These are phyloP conservation scores for Termitomyces sp. DNA, from an alignment of 768 basidiomycete genomes.

Conservation along the genomic window DNA sequence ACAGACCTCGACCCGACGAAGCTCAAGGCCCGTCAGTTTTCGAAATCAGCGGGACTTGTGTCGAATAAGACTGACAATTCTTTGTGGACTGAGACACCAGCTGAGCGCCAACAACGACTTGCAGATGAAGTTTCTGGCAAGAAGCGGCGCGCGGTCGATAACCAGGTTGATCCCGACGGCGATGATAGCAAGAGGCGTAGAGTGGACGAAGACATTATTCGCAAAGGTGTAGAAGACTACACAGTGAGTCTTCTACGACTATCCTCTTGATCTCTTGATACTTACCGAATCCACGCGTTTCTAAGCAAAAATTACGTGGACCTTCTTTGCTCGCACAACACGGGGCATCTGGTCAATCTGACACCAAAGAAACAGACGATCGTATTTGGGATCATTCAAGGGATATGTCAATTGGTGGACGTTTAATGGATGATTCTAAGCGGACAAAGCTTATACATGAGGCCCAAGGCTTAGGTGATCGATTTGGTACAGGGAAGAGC, in stretches of 20 bases:
- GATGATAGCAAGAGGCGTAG: conserved; percentile 52
- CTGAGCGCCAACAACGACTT: conserved; percentile 86
- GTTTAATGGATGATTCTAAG: conserved; percentile 86
- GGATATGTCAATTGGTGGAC: conserved; percentile 84
- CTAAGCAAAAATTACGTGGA: conserved; percentile 44
- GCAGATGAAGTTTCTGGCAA: conserved; percentile 94
- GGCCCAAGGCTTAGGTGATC: conserved; percentile 73
- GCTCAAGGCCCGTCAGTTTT: conserved; percentile 75
- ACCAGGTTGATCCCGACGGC: conserved; percentile 35
- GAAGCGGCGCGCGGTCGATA: conserved; percentile 66
- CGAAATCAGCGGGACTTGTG: conserved; percentile 44
- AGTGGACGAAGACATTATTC: conserved; percentile 63
- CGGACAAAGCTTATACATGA: conserved; percentile 76
- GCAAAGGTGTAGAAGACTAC: conserved; percentile 72
- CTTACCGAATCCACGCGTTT: neutral
- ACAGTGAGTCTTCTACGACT: conserved; percentile 44
- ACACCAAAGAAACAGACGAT: conserved; percentile 46
- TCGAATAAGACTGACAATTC: conserved; percentile 49
- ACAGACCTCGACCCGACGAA: conserved; percentile 85
- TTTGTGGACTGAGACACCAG: conserved; percentile 97
- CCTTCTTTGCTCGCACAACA: conserved; percentile 55
- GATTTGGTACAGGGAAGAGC: conserved; percentile 72
- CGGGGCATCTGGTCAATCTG: conserved; percentile 27
- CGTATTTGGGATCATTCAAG: conserved; percentile 88
- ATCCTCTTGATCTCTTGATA: conserved; percentile 2